Evolutionary conservation across 2,329 filamentous ascomycete species (phyloP).

Genomic region (Amphichorda felina): DNA sequence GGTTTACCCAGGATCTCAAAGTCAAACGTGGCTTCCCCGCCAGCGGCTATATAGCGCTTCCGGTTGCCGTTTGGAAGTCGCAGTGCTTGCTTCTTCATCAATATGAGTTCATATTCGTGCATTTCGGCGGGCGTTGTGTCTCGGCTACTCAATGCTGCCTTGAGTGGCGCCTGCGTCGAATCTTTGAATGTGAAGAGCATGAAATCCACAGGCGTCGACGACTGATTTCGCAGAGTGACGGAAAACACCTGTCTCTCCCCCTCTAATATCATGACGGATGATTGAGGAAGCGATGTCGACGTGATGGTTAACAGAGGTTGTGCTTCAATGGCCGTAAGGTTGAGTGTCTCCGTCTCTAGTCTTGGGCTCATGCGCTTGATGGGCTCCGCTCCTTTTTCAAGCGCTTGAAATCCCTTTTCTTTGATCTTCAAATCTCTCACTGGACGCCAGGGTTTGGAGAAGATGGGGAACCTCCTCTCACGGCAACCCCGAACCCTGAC

Average conservation of each 20-base stretch:
- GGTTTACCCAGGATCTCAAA: constrained; percentile 82
- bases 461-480: constrained; percentile 74
- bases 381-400: constrained; percentile 33
- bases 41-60: constrained; percentile 49
- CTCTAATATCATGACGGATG: constrained; percentile 84
- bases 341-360: constrained; percentile 38
- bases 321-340: constrained; percentile 63
- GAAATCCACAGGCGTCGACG: constrained; percentile 67
- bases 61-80: constrained; percentile 37
- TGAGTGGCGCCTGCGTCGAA: constrained; percentile 68
- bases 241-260: constrained; percentile 72
- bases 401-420: constrained; percentile 51
- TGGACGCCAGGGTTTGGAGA: constrained; percentile 63
- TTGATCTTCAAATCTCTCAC: constrained; percentile 65
- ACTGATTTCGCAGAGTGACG: constrained; percentile 70
- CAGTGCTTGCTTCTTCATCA: constrained; percentile 62
- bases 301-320: constrained; percentile 71
- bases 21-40: constrained; percentile 58
- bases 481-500: constrained; percentile 74
- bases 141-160: constrained; percentile 62
- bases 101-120: constrained; percentile 74
- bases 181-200: constrained; percentile 83
- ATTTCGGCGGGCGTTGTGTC: constrained; percentile 69
- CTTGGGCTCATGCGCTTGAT: constrained; percentile 15
- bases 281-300: constrained; percentile 68